These are phyloP conservation scores for Phragmites australis DNA, from an alignment of 176 grass and related monocot species.

Conservation along the genomic window DNA sequence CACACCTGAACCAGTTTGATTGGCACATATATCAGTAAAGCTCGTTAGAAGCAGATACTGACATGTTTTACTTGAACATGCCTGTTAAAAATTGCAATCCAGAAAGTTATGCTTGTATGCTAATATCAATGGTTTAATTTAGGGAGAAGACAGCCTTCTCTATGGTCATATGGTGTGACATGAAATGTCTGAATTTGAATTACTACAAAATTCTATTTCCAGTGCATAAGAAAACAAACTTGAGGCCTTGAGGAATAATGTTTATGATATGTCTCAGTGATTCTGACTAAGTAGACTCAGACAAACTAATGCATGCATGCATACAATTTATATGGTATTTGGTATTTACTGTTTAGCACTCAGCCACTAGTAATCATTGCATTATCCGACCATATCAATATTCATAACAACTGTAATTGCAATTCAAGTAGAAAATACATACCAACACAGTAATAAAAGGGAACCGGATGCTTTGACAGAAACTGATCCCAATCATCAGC, in stretches of 20 bases:
- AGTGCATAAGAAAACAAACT: not conserved
- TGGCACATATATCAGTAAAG: not conserved
- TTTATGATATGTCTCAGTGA: not conserved
- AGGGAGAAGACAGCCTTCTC: not conserved
- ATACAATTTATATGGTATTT: not conserved
- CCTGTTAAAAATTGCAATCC: not conserved
- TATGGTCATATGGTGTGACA: not conserved
- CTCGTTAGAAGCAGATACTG: not conserved
- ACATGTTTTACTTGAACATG: not conserved
- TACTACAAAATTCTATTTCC: not conserved
- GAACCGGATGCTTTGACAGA: slow-evolving; percentile 79
- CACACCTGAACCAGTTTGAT: slow-evolving; percentile 59
- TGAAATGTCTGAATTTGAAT: not conserved
- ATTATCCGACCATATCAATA: not conserved
- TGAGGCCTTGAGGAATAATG: not conserved
- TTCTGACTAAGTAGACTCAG: not conserved
- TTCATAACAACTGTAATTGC: slow-evolving; percentile 8
- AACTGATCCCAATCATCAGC: slow-evolving; percentile 73
- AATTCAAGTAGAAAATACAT: slow-evolving; percentile 3
- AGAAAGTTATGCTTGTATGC: not conserved
- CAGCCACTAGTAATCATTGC: not conserved
- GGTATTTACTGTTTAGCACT: not conserved
- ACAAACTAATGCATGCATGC: not conserved
- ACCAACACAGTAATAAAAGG: slow-evolving; percentile 90
- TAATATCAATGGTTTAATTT: no score